These are phyloP conservation scores for Ganoderma lingzhi DNA, from an alignment of 1,284 basidiomycete genomes.

Conservation along the genomic window DNA sequence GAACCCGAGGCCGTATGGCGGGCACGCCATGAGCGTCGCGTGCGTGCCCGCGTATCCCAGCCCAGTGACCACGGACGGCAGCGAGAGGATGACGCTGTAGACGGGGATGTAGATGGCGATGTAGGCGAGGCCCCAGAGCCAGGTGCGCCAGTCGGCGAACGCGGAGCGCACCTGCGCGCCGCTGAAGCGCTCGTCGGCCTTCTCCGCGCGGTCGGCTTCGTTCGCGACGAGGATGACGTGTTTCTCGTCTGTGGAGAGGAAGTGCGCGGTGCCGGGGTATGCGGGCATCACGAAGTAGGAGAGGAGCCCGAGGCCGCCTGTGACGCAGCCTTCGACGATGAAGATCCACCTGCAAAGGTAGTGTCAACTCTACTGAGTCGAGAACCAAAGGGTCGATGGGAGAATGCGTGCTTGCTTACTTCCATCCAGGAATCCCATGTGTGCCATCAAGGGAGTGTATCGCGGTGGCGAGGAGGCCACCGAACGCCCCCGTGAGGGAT, in stretches of 20 bases:
- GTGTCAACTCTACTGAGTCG: not conserved
- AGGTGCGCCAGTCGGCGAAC: constrained; percentile 49
- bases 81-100: constrained; percentile 41
- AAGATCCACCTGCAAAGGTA: constrained; percentile 62
- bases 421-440: constrained; percentile 43
- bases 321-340: constrained; percentile 60
- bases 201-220: constrained; percentile 42
- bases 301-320: constrained; percentile 48
- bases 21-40: constrained; percentile 45
- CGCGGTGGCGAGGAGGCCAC: constrained; percentile 58
- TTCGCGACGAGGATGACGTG: constrained; percentile 47
- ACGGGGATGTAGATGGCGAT: constrained; percentile 50
- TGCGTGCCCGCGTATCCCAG: constrained; percentile 43
- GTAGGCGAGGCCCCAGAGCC: constrained; percentile 72
- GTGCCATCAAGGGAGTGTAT: constrained; percentile 41
- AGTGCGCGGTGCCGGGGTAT: constrained; percentile 47
- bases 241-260: constrained; percentile 44
- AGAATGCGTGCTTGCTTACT: constrained; percentile 18
- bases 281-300: constrained; percentile 51
- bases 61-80: constrained; percentile 45
- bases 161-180: constrained; percentile 40
- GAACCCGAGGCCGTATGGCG: constrained; percentile 41
- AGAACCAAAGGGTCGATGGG: not conserved
- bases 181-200: constrained; percentile 41
- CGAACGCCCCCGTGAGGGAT: constrained; percentile 69